Evolutionary conservation across 2,329 filamentous ascomycete species (phyloP).

Genomic region (Ophiocordyceps camponoti-leonardi): DNA sequence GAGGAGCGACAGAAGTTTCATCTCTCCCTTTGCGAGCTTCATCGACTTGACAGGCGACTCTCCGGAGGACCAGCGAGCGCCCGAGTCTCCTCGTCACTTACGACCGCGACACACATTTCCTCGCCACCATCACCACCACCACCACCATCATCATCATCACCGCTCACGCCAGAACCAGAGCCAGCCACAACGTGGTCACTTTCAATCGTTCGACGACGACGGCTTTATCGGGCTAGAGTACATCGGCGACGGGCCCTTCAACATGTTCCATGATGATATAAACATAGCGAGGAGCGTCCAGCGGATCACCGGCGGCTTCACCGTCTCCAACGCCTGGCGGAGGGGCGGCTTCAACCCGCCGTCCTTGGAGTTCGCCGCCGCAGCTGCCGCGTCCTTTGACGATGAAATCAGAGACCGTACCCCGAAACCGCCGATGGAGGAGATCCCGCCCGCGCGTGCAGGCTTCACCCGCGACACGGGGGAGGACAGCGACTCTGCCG

Average conservation of each 20-base stretch:
- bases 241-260: conserved; percentile 4
- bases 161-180: conserved; percentile 3
- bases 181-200: not conserved
- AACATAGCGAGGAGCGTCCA: conserved; percentile 10
- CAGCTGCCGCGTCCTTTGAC: conserved; percentile 5
- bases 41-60: conserved; percentile 37
- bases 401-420: conserved; percentile 14
- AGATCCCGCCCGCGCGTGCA: conserved; percentile 45
- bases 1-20: conserved; percentile 26
- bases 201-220: conserved; percentile 4
- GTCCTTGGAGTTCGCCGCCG: not conserved
- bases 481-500: conserved; percentile 17
- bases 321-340: conserved; percentile 5
- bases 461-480: conserved; percentile 65
- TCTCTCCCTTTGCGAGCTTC: conserved; percentile 16
- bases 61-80: conserved; percentile 13
- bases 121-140: conserved; percentile 3
- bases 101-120: not conserved
- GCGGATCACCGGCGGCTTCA: conserved; percentile 11
- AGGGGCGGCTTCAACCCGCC: conserved; percentile 3
- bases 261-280: conserved; percentile 3
- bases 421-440: conserved; percentile 35
- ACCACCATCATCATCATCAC: not conserved
- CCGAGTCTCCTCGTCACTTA: not conserved
- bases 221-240: conserved; percentile 11